Base-by-base conservation (phyloP, 495 filamentous ascomycete genomes). In the Tuber indicum region DNA sequence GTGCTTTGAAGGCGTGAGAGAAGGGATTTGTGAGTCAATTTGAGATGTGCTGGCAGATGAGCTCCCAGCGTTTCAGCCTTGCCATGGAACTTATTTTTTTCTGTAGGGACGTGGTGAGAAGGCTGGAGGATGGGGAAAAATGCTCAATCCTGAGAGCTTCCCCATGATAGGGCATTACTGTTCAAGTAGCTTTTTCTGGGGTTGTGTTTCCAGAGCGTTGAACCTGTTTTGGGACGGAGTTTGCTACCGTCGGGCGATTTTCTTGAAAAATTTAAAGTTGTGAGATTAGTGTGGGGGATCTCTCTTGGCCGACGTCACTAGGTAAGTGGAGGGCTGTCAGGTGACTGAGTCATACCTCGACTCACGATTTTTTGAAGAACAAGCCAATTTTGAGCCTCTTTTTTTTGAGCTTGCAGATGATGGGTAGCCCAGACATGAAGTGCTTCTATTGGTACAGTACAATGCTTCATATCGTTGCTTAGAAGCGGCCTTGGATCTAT, bases 41-140 rank as follows among this genome's bases (percentile, higher is more conserved):
- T 66, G n/a, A 66, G 58, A 66, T 66, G 58, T 3, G 58, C 36
- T 66, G 58, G 58, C 58, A 66, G 58, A 66, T 66, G 58, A 66
- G 58, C 58, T 66, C 19, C 58, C 26, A 36, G 58, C 26, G 58
- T 66, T 66, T 66, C 58, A 66, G 58, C 58, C 58, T 66, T 66
- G n/a, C 14, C 26, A 7, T 36, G 58, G 58, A 32, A 32, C 58
- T 12, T 36, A 26, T 32, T 36, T 14, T 36, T 14, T n/a, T 36
- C 14, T 66, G 32, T 26, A 19, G 12, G 58, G 14, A 66, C 58
- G 58, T 66, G 58, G 58, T 17, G 58, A 26, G 58, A 36, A 66
- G 58, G 58, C 58, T 66, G 3, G 58, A 3, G 26, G 26, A 36
- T 36, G 17, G 32, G 26, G n/a, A 14, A 32, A 36, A 62, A 36